Base-by-base conservation (phyloP, 331 rosid genomes). In the Malus hybrid region DNA sequence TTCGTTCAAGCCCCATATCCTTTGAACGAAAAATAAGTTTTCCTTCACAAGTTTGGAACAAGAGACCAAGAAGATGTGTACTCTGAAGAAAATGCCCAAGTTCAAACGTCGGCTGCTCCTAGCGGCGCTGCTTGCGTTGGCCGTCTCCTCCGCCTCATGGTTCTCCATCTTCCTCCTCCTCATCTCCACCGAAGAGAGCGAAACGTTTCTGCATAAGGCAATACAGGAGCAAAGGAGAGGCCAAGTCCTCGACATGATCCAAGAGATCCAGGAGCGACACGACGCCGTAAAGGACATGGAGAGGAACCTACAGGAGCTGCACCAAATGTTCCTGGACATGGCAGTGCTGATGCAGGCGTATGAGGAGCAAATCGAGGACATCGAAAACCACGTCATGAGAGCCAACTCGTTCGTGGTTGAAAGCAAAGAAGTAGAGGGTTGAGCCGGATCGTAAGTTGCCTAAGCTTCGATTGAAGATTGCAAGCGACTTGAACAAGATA, bases 281-380 rank as follows among this genome's bases (percentile, higher is more conserved):
- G 97, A 91, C 70, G 90, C 92, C 0, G 97, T 91, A 24, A 89
- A 85, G 29, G 98, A 91, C 63, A 88, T 93, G 70, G 97, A 91
- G 81, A 85, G 86, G 78, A 84, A 86, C 63, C 93, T 91, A 12
- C 82, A 85, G 24, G 98, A 91, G 81, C 87, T 93, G 10, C 98
- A 93, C 84, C 98, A 93, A 58, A 97, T 91, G 57, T 93, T 93
- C 73, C 5, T 93, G 77, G 98, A 93, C 90, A 93, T 93, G 97
- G 85, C 96, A 0, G 98, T 91, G 7, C 56, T 93, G 81, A 97
- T 93, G 26, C 87, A 93, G 13, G 80, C 93, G 0, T 97, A 93
- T 60, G 98, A 96, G 1, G 92, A 89, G 66, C 96, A 89, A 42
- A 29, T 91, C 6, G 93, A 93, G 48, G 93, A 91, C 82, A 91